Conservation (phyloP, 805 yeast species). For the Lipomyces sp. region DNA sequence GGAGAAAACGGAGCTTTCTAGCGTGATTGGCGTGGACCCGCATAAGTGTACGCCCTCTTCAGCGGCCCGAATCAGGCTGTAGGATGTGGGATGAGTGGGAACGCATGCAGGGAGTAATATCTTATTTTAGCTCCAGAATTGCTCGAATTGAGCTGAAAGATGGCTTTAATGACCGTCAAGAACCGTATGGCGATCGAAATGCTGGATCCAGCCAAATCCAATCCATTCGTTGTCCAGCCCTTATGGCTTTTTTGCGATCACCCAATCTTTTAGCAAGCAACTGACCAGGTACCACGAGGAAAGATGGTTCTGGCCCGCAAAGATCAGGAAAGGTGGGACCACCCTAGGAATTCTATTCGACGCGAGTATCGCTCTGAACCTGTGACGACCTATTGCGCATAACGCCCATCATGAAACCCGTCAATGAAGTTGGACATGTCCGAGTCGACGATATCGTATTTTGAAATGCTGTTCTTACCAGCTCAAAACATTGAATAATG, state of each 20-base stretch:
- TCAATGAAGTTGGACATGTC: constrained; percentile 15
- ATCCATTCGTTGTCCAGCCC: constrained; percentile 15
- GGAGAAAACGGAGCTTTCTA: no score
- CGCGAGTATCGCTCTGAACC: not conserved
- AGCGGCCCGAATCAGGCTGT: no score
- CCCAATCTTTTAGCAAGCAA: constrained; percentile 13
- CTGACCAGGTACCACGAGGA: constrained; percentile 13
- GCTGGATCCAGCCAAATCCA: constrained; percentile 13
- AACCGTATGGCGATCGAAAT: constrained; percentile 18
- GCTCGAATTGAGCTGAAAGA: no score
- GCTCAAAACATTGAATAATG: constrained; percentile 7
- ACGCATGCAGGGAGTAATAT: no score
- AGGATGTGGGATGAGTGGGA: no score
- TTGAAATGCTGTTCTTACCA: not conserved
- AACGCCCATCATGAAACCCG: constrained; percentile 18
- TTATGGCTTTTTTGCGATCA: not conserved
- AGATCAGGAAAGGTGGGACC: constrained; percentile 19
- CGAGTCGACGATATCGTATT: constrained; percentile 4
- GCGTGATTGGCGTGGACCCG: no score
- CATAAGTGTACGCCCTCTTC: no score
- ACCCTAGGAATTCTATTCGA: constrained; percentile 9
- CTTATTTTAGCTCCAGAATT: no score
- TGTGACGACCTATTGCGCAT: constrained; percentile 8
- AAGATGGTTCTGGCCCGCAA: constrained; percentile 12
- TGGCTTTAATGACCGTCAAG: no score